These are phyloP conservation scores for Ogataea pilisensis DNA, from an alignment of 805 yeast genomes.

Conservation along the genomic window DNA sequence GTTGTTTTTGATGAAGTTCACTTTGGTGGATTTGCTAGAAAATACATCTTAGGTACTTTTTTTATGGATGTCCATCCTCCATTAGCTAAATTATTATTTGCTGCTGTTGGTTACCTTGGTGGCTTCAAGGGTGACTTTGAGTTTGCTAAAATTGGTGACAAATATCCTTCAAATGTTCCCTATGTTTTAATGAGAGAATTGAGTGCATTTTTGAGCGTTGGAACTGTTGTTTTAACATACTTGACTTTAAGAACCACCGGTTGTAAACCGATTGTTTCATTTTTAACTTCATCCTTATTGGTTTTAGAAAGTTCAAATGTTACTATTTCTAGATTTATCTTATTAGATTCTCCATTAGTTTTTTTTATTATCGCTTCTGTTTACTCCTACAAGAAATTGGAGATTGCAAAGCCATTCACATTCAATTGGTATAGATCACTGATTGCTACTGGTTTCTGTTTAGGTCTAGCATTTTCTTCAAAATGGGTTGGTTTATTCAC, in stretches of 20 bases:
- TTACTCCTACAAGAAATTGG: conserved; percentile 63
- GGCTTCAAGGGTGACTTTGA: conserved; percentile 71
- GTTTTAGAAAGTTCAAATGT: conserved; percentile 64
- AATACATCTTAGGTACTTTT: conserved; percentile 68
- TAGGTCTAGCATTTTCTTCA: conserved; percentile 69
- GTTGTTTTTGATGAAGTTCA: conserved; percentile 98
- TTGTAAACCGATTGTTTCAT: conserved; percentile 59
- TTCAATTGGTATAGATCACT: conserved; percentile 55
- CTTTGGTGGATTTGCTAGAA: conserved; percentile 94
- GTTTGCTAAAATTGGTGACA: conserved; percentile 63
- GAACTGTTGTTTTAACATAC: conserved; percentile 61
- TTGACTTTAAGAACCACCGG: conserved; percentile 71
- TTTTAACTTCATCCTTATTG: conserved; percentile 51
- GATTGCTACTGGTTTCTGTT: conserved; percentile 58
- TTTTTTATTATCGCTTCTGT: conserved; percentile 72
- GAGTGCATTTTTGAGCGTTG: conserved; percentile 65
- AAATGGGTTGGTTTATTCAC: conserved; percentile 88
- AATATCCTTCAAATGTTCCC: conserved; percentile 56
- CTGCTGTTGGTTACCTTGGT: conserved; percentile 61
- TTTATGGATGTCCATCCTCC: conserved; percentile 93
- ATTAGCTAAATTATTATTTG: conserved; percentile 74
- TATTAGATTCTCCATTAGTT: conserved; percentile 71
- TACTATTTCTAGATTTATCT: conserved; percentile 70
- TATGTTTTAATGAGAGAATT: conserved; percentile 66
- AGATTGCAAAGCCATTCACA: conserved; percentile 59